A percentile compares a stretch with the other conserved stretches of the same genome.
phyloP scores from a whole-genome alignment of 768 basidiomycete species.

The Pleurotus cornucopiae region DNA sequence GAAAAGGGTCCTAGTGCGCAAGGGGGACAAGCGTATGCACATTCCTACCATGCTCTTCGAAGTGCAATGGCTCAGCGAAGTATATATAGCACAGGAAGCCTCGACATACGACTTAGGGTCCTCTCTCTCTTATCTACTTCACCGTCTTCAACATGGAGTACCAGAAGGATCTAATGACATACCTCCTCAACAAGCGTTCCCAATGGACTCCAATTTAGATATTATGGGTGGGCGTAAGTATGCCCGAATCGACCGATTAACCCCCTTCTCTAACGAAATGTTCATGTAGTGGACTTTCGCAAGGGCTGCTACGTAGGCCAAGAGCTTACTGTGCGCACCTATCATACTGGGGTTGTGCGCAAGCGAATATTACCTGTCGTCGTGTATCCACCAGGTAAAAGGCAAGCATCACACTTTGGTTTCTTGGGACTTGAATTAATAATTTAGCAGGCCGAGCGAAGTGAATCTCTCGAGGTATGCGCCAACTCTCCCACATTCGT shows the following conservation, averaged over 20 bases:
- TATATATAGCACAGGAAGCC: constrained; percentile 43
- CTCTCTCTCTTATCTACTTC: constrained; percentile 63
- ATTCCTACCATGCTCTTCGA: constrained; percentile 7
- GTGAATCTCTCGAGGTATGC: constrained; percentile 12
- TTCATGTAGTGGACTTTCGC: constrained; percentile 73
- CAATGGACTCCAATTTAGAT: constrained; percentile 94
- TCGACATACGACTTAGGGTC: constrained; percentile 51
- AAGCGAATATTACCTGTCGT: constrained; percentile 87
- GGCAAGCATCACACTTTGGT: constrained; percentile 20
- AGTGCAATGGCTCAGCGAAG: background rate
- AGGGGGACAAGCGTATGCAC: constrained; percentile 68
- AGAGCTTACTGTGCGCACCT: constrained; percentile 94
- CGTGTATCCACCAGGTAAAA: constrained; percentile 37
- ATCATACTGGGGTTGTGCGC: constrained; percentile 87
- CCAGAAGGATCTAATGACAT: constrained; percentile 86
- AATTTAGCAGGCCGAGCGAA: constrained; percentile 11
- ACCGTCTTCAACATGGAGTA: constrained; percentile 78
- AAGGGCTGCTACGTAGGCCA: constrained; percentile 99
- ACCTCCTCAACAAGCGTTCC: constrained; percentile 71
- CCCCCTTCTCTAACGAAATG: background rate
- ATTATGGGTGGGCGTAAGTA: constrained; percentile 87
- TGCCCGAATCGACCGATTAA: background rate
- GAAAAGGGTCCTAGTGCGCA: constrained; percentile 59
- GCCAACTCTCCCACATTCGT: constrained; percentile 24
- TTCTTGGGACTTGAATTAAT: background rate